Base-by-base conservation (phyloP, 495 filamentous ascomycete species). In the Tuber melanosporum region DNA sequence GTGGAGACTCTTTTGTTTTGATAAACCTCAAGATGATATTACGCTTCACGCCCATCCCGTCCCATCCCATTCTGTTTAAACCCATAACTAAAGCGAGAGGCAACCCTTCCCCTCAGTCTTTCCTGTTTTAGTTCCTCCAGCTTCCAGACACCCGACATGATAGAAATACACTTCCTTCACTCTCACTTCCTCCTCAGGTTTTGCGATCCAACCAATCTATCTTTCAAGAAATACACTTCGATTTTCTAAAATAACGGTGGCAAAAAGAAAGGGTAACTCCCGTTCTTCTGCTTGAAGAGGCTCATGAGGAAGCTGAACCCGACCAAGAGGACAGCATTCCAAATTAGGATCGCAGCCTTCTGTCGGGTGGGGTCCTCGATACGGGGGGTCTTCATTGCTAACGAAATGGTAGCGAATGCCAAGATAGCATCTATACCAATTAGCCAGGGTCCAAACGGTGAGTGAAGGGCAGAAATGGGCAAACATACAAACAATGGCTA, bases 251-350 rank as follows among this genome's bases (percentile, higher is more conserved):
- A 93, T 85, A 99, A 97, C 9, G 95, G 95, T 9, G 96, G 95
- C 73, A 99, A 87, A 79, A 89, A 93, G 85, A 98, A 98, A 45
- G 94, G 93, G 84, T 99, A 99, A 43, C 94, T 94, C 45, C 91
- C 91, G 82, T 98, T 99, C 88, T 99, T 99, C 73, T 91, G 86
- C 82, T 94, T 90, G 87, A 99, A 99, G 78, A 97, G 87, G 84
- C 92, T 97, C 76, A 99, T 87, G 57, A 99, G 87, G 84, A 97
- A 94, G 86, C 94, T 97, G 86, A 98, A 98, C 86, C 92, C 91
- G 47, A 91, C 86, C 75, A 97, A 88, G 62, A 98, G 85, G 44
- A 97, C 86, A 66, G 86, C 88, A 52, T 91, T 90, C 95, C 94
- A 99, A 42, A 92, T 88, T 42, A 97, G 84, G 39, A 97, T 91